Percentiles rank a stretch among this genome's conserved stretches.
Evolutionary conservation across 148 eudicot species (phyloP).

Genomic region (Hydrangea macrophylla): DNA sequence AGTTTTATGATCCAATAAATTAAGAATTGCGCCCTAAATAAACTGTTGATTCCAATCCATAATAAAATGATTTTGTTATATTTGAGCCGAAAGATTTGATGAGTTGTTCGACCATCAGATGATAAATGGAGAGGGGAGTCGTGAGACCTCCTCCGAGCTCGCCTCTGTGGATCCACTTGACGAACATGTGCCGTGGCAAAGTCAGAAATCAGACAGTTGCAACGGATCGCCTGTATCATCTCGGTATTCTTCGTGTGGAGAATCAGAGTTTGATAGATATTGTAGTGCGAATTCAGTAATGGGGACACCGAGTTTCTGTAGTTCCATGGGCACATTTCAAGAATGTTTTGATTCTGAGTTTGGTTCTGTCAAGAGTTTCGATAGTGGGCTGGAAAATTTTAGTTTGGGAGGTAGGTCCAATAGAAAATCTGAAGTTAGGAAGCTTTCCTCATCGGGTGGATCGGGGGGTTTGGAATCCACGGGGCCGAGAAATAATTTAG

Average conservation of each 20-base stretch:
- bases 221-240: slow-evolving; percentile 55
- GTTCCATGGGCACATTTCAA: slow-evolving; percentile 66
- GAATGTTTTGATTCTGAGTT: slow-evolving; percentile 64
- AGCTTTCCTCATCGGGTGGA: slow-evolving; percentile 18
- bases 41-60: not conserved
- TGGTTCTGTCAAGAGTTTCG: slow-evolving; percentile 55
- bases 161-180: slow-evolving; percentile 28
- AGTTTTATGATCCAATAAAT: not conserved
- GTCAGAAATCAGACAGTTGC: slow-evolving; percentile 35
- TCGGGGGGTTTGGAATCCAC: slow-evolving; percentile 11
- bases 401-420: slow-evolving; percentile 44
- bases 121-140: slow-evolving; percentile 48
- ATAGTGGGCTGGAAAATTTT: slow-evolving; percentile 37
- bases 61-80: not conserved
- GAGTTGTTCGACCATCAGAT: slow-evolving; percentile 24
- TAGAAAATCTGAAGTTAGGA: slow-evolving; percentile 27
- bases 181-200: slow-evolving; percentile 22
- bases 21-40: no score
- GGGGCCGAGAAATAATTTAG: slow-evolving; percentile 9
- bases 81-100: slow-evolving; percentile 5
- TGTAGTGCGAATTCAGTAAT: slow-evolving; percentile 88
- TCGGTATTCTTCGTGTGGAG: slow-evolving; percentile 79
- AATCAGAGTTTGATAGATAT: slow-evolving; percentile 87
- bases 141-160: slow-evolving; percentile 25
- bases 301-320: slow-evolving; percentile 90